Evolutionary conservation across 208 protist genomes (phyloP).

Genomic region (Polymyxa betae): DNA sequence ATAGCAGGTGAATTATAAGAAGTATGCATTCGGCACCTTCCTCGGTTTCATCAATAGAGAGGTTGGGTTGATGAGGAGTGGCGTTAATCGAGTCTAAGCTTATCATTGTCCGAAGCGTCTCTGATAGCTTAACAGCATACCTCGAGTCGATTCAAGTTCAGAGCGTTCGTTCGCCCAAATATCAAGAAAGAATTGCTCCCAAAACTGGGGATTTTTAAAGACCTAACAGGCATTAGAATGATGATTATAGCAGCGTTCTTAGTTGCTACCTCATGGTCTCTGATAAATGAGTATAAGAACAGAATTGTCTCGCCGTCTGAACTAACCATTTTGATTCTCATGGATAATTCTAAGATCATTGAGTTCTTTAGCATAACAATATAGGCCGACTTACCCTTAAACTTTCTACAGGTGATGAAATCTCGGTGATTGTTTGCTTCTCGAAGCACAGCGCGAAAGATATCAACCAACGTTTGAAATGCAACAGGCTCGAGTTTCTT

Average conservation of each 20-base stretch:
- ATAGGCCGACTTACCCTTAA: neutral
- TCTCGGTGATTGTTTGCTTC: conserved; percentile 13
- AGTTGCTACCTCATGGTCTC: conserved; percentile 39
- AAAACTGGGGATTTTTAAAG: conserved; percentile 35
- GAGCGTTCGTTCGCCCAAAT: neutral
- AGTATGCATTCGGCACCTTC: neutral
- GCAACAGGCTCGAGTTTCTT: neutral
- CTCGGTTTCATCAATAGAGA: conserved; percentile 1
- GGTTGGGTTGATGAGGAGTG: too few relatives aligned
- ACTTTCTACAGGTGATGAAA: conserved; percentile 47
- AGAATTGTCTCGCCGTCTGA: neutral
- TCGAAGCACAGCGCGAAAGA: conserved; percentile 31
- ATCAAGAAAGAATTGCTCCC: conserved; percentile 24
- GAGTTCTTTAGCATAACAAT: neutral
- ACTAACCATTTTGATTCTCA: conserved; percentile 6
- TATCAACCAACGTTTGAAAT: conserved; percentile 25
- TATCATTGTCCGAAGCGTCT: neutral
- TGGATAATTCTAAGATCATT: conserved; percentile 37
- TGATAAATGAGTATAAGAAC: conserved; percentile 25
- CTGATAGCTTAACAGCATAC: neutral
- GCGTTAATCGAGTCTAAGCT: too few relatives aligned
- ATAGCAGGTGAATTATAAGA: conserved; percentile 22
- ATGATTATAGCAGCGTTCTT: too few relatives aligned
- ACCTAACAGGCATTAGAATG: neutral
- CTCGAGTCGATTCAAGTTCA: neutral